Evolutionary conservation across 495 filamentous ascomycete species (phyloP).

Genomic region (Chaetomium tenue): DNA sequence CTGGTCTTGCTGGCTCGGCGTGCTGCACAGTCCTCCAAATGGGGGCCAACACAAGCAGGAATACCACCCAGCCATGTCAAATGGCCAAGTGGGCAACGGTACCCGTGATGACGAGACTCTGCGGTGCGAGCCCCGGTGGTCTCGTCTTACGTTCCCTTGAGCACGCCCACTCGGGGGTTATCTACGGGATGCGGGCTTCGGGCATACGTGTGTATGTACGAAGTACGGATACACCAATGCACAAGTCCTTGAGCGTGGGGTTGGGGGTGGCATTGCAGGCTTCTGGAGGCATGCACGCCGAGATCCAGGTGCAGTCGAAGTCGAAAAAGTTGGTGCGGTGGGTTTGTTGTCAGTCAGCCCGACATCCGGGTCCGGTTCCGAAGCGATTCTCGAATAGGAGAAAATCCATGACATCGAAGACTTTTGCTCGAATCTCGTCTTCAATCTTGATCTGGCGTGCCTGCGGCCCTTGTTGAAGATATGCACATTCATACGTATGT

Average conservation of each 20-base stretch:
- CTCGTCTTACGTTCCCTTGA: background rate
- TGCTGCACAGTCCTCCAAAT: background rate
- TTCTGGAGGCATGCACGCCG: background rate
- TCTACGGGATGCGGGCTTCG: background rate
- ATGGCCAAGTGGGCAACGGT: background rate
- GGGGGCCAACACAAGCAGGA: background rate
- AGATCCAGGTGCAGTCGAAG: background rate
- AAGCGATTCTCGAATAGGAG: background rate
- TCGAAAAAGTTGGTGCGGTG: background rate
- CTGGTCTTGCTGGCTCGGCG: no score
- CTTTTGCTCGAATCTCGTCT: background rate
- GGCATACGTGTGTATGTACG: background rate
- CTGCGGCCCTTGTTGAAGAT: background rate
- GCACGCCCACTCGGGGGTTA: background rate
- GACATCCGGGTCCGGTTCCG: no score
- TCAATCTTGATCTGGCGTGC: conserved; percentile 4
- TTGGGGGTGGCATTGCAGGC: background rate
- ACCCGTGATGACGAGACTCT: background rate
- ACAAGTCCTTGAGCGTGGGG: background rate
- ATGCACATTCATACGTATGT: background rate
- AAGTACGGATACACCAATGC: background rate
- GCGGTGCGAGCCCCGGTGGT: background rate
- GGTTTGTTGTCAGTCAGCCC: no score
- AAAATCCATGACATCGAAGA: background rate
- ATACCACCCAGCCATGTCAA: background rate